These are phyloP conservation scores for Apiospora pterosperma DNA, from an alignment of 2,329 filamentous ascomycete species.

Conservation along the genomic window DNA sequence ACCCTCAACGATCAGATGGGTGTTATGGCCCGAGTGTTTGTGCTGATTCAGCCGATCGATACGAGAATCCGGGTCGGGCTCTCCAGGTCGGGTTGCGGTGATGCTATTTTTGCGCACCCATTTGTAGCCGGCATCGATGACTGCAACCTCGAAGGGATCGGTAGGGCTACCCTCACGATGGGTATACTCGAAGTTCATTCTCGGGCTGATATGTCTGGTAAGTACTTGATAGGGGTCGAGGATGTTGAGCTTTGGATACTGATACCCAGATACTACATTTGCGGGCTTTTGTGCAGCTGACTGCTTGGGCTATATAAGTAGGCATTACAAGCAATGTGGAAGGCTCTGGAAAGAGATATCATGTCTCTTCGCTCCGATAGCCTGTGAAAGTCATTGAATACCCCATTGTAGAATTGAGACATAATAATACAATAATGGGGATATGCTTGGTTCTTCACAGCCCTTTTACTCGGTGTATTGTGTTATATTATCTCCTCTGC, in stretches of 20 bases:
- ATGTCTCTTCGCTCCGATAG: too few species aligned
- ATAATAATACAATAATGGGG: too few species aligned
- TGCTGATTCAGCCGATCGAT: background rate
- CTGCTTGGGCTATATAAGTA: background rate
- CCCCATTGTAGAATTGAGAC: background rate
- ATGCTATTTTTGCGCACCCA: constrained; percentile 1
- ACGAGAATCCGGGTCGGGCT: background rate
- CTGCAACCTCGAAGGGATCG: background rate
- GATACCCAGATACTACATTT: background rate
- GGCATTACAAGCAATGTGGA: background rate
- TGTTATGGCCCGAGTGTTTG: background rate
- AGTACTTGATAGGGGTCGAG: background rate
- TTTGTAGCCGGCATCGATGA: background rate
- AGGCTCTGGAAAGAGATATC: background rate
- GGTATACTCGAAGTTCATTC: background rate
- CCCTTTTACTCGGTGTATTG: too few species aligned
- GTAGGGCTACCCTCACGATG: background rate
- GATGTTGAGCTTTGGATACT: background rate
- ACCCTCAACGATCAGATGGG: constrained; percentile 5
- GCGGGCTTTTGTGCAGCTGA: background rate
- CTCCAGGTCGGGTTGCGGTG: background rate
- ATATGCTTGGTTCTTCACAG: too few species aligned
- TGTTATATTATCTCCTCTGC: too few species aligned
- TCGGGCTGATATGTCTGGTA: too few species aligned
- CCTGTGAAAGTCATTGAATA: background rate